Base-by-base conservation (phyloP, 2,329 filamentous ascomycete species). In the Fusarium denticulatum region DNA sequence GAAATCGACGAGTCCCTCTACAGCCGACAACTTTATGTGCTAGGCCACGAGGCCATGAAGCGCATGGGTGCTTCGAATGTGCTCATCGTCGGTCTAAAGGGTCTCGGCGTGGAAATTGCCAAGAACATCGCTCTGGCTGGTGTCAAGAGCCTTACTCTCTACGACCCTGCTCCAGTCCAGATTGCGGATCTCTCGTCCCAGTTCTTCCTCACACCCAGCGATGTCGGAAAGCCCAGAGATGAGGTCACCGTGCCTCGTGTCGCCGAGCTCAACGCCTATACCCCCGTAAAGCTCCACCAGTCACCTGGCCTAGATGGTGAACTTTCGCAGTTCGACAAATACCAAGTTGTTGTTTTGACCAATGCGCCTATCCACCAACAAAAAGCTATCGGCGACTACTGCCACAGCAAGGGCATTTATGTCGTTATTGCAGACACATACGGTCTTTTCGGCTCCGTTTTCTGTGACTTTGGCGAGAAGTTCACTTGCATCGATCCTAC, bases 61-160 rank as follows among this genome's bases (percentile, higher is more conserved):
- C 95, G 96, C 80, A 99, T 99, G 96, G 91, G 95, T 80, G 94
- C 95, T 71, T 98, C 96, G 62, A 97, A 98, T 81, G 90, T 99
- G 68, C 93, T 99, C 60, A 88, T 99, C 64, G 93, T 96, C 71
- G 96, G 96, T 73, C 87, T 98, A 76, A 96, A 96, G 83, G 96
- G 96, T 58, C 89, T 99, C 45, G 96, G 96, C 86, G 96, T 98
- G 63, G 96, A 99, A 85, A 96, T 99, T 78, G 96, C 96, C 80
- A 99, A 99, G 89, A 99, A 99, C 80, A 94, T 99, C 80, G 96
- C 96, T 68, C 92, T 99, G 77, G 96, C 96, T 78, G 96, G 96
- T 82, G 96, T 99, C 85, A 99, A 99, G 88, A 98, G 95, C 80
- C 86, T 99, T 76, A 96, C 96, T 4, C 89, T 99, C 62, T 94